phyloP scores from a whole-genome alignment of 169 alveolate species.

The Cyclospora cayetanensis region DNA sequence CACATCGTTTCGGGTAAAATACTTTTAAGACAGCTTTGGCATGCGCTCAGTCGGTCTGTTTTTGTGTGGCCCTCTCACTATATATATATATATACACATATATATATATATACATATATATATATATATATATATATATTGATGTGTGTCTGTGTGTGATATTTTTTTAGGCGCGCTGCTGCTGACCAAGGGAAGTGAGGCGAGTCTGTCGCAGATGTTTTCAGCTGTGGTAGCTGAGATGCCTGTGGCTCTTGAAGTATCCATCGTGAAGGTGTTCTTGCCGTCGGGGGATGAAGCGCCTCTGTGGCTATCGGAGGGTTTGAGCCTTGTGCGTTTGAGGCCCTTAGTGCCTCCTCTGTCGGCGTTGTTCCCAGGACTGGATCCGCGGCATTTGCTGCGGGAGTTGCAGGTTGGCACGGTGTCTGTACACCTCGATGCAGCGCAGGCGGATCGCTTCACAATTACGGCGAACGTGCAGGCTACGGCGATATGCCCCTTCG shows the following conservation, averaged over 20 bases:
- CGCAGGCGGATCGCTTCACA: background rate
- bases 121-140: too few species aligned
- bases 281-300: conserved; percentile 21
- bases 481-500: background rate
- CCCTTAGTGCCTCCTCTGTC: background rate
- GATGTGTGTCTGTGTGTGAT: too few species aligned
- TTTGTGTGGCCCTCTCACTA: background rate
- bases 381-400: background rate
- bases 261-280: background rate
- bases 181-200: background rate
- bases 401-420: background rate
- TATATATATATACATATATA: too few species aligned
- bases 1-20: too few species aligned
- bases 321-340: background rate
- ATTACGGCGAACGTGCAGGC: background rate
- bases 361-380: background rate
- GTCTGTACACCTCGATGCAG: conserved; percentile 18
- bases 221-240: background rate
- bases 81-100: too few species aligned
- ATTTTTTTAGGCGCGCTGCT: background rate
- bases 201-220: background rate
- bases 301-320: background rate
- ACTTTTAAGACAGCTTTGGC: too few species aligned
- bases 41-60: background rate
- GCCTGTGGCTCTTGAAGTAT: background rate